A percentile compares a stretch with the other conserved stretches of the same genome.
phyloP scores from a whole-genome alignment of 805 yeast genomes.

The Candida stauntonica region DNA sequence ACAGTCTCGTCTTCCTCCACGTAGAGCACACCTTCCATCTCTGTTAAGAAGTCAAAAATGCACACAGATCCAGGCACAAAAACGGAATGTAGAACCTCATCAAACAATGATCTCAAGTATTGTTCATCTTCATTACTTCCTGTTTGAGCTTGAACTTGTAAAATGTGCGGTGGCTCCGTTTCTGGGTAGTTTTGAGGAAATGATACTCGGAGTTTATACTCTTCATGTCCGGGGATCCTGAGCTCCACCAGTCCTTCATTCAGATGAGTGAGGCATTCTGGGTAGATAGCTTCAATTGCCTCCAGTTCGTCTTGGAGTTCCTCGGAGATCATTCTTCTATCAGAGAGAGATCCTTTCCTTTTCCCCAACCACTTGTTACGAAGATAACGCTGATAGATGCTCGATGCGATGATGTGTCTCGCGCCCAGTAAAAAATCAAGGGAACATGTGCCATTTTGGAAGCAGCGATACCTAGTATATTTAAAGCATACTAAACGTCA shows the following conservation, averaged over 20 bases:
- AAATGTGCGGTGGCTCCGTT: slow-evolving; percentile 50
- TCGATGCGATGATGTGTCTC: no score
- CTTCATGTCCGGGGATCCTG: slow-evolving; percentile 57
- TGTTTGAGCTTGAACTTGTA: slow-evolving; percentile 44
- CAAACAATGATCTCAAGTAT: slow-evolving; percentile 44
- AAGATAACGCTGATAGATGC: no score
- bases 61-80: slow-evolving; percentile 66
- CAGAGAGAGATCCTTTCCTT: no score
- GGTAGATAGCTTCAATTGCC: slow-evolving; percentile 86
- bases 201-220: slow-evolving; percentile 57
- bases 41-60: slow-evolving; percentile 71
- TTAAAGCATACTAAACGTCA: no score
- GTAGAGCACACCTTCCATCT: slow-evolving; percentile 51
- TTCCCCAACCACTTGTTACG: no score
- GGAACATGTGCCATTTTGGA: no score
- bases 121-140: slow-evolving; percentile 36
- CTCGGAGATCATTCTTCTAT: slow-evolving; percentile 30
- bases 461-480: no score
- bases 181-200: slow-evolving; percentile 73
- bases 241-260: slow-evolving; percentile 40
- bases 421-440: no score
- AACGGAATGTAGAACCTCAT: slow-evolving; percentile 47
- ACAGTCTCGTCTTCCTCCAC: slow-evolving; percentile 25
- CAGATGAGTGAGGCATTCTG: slow-evolving; percentile 45
- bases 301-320: slow-evolving; percentile 68